Evolutionary conservation across 345 rosid species (phyloP).

Genomic region (Pseudoturritis turrita): DNA sequence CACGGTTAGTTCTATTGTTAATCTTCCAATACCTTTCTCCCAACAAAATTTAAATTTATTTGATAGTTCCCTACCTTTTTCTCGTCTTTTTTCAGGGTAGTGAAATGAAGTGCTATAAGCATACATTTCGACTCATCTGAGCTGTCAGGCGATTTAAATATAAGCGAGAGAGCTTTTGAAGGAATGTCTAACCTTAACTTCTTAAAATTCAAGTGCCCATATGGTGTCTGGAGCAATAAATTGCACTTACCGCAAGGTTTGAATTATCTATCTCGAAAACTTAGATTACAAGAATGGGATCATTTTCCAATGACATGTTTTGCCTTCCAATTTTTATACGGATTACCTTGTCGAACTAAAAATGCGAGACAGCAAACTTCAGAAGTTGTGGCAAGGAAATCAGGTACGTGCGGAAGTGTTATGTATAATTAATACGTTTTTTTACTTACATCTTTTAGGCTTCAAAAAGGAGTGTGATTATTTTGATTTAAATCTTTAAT

Average conservation of each 20-base stretch:
- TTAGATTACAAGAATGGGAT: conserved; percentile 3
- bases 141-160: accelerated
- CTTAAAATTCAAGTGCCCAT: not conserved
- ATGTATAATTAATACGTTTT: too few relatives aligned
- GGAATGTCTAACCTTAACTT: conserved; percentile 15
- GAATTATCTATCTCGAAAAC: not conserved
- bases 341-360: conserved; percentile 3
- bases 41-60: too few relatives aligned
- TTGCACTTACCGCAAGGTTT: not conserved
- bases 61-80: conserved; percentile 1
- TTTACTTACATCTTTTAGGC: too few relatives aligned
- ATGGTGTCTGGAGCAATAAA: too few relatives aligned
- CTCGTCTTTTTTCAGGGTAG: too few relatives aligned
- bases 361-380: not conserved
- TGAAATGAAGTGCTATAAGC: not conserved
- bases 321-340: not conserved
- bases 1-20: too few relatives aligned
- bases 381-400: conserved; percentile 16
- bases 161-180: not conserved
- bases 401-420: too few relatives aligned
- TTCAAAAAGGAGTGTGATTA: too few relatives aligned
- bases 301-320: not conserved
- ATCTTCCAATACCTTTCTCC: too few relatives aligned
- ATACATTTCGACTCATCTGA: not conserved
- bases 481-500: too few relatives aligned